These are phyloP conservation scores for Podospora tetraspora DNA, from an alignment of 495 filamentous ascomycete species.

Conservation along the genomic window DNA sequence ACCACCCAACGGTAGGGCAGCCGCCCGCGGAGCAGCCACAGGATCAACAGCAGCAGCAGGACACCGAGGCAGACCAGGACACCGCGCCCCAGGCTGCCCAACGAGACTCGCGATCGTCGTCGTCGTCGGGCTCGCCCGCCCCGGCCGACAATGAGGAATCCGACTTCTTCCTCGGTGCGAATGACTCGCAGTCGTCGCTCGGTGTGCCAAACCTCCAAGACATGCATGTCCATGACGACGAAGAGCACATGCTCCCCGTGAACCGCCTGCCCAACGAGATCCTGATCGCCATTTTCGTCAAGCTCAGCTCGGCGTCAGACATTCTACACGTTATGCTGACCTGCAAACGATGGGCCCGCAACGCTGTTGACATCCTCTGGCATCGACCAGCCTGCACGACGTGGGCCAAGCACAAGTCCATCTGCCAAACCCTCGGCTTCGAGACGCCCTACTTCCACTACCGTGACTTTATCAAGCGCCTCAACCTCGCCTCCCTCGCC, in stretches of 20 bases:
- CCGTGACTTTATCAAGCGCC: constrained; percentile 75
- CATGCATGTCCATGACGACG: constrained; percentile 55
- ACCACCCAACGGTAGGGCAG: constrained; percentile 8
- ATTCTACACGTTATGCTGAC: constrained; percentile 86
- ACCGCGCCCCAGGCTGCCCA: constrained; percentile 11
- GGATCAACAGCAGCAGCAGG: not conserved
- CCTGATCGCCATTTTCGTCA: constrained; percentile 85
- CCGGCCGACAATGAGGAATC: constrained; percentile 71
- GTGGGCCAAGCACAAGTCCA: constrained; percentile 70
- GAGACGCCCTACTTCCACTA: constrained; percentile 75
- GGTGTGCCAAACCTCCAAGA: constrained; percentile 72
- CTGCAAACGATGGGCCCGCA: constrained; percentile 85
- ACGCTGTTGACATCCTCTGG: constrained; percentile 91
- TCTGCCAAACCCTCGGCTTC: constrained; percentile 68
- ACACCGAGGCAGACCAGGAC: constrained; percentile 13
- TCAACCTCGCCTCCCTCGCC: constrained; percentile 80
- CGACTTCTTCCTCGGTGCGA: constrained; percentile 80
- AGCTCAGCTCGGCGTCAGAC: constrained; percentile 67
- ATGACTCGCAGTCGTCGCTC: constrained; percentile 87
- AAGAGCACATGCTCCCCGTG: constrained; percentile 62
- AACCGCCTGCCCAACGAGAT: constrained; percentile 87
- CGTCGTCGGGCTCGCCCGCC: constrained; percentile 78
- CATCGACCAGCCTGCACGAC: constrained; percentile 85
- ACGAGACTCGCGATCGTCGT: constrained; percentile 50
- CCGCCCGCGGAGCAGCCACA: not conserved